Percentiles rank a stretch among this genome's conserved stretches.
Evolutionary conservation across 2,329 filamentous ascomycete species (phyloP).

Genomic region (Graphilbum fragrans): DNA sequence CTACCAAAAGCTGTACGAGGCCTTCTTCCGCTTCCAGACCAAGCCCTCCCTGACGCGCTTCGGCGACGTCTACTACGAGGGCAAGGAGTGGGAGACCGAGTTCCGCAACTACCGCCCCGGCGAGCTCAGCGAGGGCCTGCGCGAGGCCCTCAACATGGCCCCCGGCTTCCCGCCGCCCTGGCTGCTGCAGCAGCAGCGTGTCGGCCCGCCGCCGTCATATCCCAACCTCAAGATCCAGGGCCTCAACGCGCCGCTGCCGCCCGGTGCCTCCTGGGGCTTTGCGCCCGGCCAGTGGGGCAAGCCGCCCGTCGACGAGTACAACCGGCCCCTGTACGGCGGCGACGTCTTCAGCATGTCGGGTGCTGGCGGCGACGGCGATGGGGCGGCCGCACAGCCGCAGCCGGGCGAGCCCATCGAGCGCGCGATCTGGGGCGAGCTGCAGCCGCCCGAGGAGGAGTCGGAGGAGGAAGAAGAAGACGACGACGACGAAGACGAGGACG

Average conservation of each 20-base stretch:
- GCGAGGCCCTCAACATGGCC: constrained; percentile 87
- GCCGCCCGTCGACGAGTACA: constrained; percentile 86
- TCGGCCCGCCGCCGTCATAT: constrained; percentile 87
- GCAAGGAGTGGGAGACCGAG: constrained; percentile 96
- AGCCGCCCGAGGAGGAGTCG: constrained; percentile 64
- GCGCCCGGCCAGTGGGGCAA: constrained; percentile 94
- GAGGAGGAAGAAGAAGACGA: constrained; percentile 52
- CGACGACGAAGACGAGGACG: constrained; percentile 59
- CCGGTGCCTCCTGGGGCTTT: constrained; percentile 88
- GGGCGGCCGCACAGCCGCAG: constrained; percentile 23
- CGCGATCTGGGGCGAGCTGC: constrained; percentile 83
- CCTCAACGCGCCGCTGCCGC: constrained; percentile 82
- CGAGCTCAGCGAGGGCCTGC: constrained; percentile 77
- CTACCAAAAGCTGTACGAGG: constrained; percentile 95
- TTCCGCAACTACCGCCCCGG: constrained; percentile 81
- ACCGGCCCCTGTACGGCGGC: constrained; percentile 81
- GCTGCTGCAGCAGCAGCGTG: constrained; percentile 93
- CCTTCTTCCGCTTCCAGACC: constrained; percentile 95
- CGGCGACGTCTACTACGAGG: constrained; percentile 98
- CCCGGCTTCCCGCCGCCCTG: constrained; percentile 88
- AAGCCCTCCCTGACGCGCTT: constrained; percentile 91
- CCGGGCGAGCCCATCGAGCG: constrained; percentile 73
- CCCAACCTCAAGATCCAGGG: constrained; percentile 91
- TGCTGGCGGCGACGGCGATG: constrained; percentile 14
- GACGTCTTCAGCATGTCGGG: constrained; percentile 77